Conservation (phyloP, 2,329 filamentous ascomycete genomes). For the Cladosporium sp. region DNA sequence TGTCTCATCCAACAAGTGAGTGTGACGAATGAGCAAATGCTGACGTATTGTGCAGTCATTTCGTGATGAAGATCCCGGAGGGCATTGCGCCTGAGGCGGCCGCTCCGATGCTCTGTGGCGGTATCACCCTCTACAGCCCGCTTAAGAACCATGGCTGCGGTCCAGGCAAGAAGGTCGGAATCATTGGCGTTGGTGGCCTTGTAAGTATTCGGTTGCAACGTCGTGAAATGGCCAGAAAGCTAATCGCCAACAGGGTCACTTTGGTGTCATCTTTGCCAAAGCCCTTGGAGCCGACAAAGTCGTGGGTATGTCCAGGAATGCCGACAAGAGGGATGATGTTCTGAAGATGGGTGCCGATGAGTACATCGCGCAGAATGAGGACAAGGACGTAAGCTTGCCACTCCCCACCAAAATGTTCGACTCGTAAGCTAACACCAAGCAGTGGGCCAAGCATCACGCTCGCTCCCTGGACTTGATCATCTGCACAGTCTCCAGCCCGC, state of each 20-base stretch:
- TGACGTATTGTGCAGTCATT: slow-evolving; percentile 38
- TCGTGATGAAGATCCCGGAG: slow-evolving; percentile 55
- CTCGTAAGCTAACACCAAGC: neutral
- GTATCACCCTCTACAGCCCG: slow-evolving; percentile 68
- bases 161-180: slow-evolving; percentile 64
- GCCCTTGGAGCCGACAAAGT: slow-evolving; percentile 65
- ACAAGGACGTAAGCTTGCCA: slow-evolving; percentile 36
- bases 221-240: too few species aligned
- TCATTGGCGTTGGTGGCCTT: slow-evolving; percentile 68
- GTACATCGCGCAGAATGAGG: slow-evolving; percentile 54
- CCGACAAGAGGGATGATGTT: slow-evolving; percentile 55
- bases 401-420: too few species aligned
- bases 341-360: slow-evolving; percentile 57
- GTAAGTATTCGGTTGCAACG: neutral
- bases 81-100: slow-evolving; percentile 46
- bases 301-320: slow-evolving; percentile 59
- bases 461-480: slow-evolving; percentile 55
- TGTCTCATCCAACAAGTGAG: neutral
- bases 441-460: slow-evolving; percentile 53
- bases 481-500: slow-evolving; percentile 51
- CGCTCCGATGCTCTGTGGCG: slow-evolving; percentile 72
- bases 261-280: slow-evolving; percentile 65
- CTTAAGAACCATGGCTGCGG: slow-evolving; percentile 63
- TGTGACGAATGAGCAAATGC: neutral
- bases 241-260: slow-evolving; percentile 42